These are phyloP conservation scores for Debaryomyces hansenii DNA, from an alignment of 805 yeast genomes.

Conservation along the genomic window DNA sequence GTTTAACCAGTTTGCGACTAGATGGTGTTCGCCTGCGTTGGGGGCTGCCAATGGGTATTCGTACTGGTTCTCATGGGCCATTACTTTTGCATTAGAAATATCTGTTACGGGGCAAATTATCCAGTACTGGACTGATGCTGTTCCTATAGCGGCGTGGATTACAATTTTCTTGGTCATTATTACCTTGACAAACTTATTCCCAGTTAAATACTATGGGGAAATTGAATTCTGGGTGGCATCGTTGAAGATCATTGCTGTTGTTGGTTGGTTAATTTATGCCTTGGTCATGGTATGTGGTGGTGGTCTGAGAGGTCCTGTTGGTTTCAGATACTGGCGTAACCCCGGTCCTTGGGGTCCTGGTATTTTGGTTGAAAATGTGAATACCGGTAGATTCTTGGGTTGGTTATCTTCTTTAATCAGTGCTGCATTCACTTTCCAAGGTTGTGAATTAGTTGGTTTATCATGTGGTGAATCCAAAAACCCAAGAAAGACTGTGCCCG, in stretches of 20 bases:
- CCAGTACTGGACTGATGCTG: conserved; percentile 8
- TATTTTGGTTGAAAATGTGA: not conserved
- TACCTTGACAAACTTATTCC: conserved; percentile 5
- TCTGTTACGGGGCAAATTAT: conserved; percentile 5
- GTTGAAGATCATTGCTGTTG: conserved; percentile 4
- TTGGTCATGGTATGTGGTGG: conserved; percentile 8
- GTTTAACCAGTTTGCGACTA: conserved; percentile 58
- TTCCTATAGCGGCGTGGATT: conserved; percentile 8
- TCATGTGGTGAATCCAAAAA: conserved; percentile 16
- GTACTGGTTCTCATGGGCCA: conserved; percentile 15
- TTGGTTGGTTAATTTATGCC: conserved; percentile 4
- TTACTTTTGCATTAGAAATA: conserved; percentile 5
- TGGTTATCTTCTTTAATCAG: conserved; percentile 35
- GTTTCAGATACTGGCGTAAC: conserved; percentile 9
- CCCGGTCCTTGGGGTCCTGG: conserved; percentile 3
- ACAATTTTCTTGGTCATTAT: conserved; percentile 3
- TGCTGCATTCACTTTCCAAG: conserved; percentile 30
- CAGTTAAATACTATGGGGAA: conserved; percentile 9
- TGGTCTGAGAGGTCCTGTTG: conserved; percentile 4
- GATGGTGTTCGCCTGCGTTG: conserved; percentile 59
- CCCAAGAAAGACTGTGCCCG: conserved; percentile 23
- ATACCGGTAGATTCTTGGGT: conserved; percentile 33
- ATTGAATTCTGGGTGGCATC: conserved; percentile 7
- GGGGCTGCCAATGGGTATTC: conserved; percentile 48
- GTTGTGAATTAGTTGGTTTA: conserved; percentile 9